These are phyloP conservation scores for Ophiocordyceps camponoti-rufipedis DNA, from an alignment of 2,329 filamentous ascomycete species.

Conservation along the genomic window DNA sequence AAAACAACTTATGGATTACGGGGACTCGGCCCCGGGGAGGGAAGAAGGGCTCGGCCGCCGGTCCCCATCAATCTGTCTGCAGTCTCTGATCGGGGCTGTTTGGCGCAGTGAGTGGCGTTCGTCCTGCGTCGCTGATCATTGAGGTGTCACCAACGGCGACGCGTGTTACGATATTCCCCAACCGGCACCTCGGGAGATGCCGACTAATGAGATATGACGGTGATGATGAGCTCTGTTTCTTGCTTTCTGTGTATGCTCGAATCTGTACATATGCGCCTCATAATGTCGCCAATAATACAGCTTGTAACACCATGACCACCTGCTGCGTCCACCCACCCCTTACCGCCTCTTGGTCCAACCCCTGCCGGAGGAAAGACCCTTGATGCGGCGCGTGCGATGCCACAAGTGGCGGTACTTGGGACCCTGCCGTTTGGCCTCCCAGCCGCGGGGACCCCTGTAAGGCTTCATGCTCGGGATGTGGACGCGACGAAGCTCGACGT, in stretches of 20 bases:
- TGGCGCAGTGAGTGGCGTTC: not conserved
- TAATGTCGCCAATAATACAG: too few relatives aligned
- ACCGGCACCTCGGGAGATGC: not conserved
- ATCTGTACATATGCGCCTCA: too few relatives aligned
- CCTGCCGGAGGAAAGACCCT: conserved; percentile 21
- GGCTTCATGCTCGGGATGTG: conserved; percentile 51
- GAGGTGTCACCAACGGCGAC: not conserved
- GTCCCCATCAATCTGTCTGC: too few relatives aligned
- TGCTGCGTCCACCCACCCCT: not conserved
- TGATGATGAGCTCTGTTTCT: too few relatives aligned
- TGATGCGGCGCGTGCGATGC: conserved; percentile 46
- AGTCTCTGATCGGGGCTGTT: too few relatives aligned
- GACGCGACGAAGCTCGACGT: conserved; percentile 71
- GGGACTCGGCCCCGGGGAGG: too few relatives aligned
- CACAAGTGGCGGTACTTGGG: conserved; percentile 46
- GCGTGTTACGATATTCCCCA: not conserved
- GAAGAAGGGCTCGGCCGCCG: too few relatives aligned
- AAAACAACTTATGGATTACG: too few relatives aligned
- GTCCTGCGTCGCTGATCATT: not conserved
- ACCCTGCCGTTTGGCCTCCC: conserved; percentile 47
- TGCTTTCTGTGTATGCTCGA: too few relatives aligned
- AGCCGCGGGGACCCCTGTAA: conserved; percentile 41
- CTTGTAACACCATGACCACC: not conserved
- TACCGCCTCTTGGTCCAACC: conserved; percentile 23
- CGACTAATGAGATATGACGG: not conserved